Percentiles rank a stretch among this genome's conserved stretches.
phyloP scores from a whole-genome alignment of 176 grass and related monocot genomes.

The Canna indica region DNA sequence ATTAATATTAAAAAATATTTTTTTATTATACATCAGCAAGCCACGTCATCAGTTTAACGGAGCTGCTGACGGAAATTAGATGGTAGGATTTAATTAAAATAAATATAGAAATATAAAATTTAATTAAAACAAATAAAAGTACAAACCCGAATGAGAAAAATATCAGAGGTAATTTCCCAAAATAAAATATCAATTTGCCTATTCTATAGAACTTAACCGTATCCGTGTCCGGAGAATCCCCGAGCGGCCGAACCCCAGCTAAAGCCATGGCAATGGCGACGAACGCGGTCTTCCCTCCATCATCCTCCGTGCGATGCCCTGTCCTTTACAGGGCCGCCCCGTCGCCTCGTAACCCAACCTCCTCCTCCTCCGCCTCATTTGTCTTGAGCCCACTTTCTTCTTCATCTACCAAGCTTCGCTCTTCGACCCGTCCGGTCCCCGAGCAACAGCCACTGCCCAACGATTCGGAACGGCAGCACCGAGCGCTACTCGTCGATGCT shows the following conservation, averaged over 20 bases:
- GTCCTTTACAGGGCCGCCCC: not conserved
- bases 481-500: slow-evolving; percentile 10
- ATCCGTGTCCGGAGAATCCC: not conserved
- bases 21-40: too few species aligned
- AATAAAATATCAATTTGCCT: too few species aligned
- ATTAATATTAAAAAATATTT: too few species aligned
- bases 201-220: too few species aligned
- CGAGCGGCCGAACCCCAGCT: too few species aligned
- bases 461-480: not conserved
- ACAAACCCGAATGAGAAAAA: too few species aligned
- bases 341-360: not conserved
- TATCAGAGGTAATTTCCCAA: too few species aligned
- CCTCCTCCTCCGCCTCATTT: not conserved
- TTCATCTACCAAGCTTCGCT: not conserved
- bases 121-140: too few species aligned
- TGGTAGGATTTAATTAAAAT: too few species aligned
- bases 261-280: not conserved
- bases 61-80: too few species aligned
- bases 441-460: slow-evolving; percentile 4
- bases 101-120: too few species aligned
- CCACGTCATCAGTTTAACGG: too few species aligned
- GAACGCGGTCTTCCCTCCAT: not conserved
- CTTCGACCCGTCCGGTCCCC: not conserved
- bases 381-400: not conserved
- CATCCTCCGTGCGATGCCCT: not conserved